Evolutionary conservation across 306 rosid genomes (phyloP).

Genomic region (Lathyrus oleraceus): DNA sequence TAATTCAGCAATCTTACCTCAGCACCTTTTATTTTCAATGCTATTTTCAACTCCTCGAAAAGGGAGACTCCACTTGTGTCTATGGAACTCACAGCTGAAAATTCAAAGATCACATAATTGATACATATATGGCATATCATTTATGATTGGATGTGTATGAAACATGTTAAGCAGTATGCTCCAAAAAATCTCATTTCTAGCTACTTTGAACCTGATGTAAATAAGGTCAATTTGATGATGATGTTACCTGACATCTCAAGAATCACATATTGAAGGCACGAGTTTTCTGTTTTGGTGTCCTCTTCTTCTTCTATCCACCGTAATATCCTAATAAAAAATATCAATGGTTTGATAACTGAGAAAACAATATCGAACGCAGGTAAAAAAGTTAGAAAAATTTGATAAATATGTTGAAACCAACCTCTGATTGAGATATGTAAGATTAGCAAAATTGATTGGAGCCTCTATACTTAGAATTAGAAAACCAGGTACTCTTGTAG

Average conservation of each 20-base stretch:
- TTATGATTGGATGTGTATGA: constrained; percentile 16
- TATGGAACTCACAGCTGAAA: constrained; percentile 79
- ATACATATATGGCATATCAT: not conserved
- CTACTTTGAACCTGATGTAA: too few species aligned
- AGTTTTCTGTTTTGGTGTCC: constrained; percentile 34
- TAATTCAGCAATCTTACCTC: constrained; percentile 50
- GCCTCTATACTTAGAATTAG: constrained; percentile 83
- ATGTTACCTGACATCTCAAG: constrained; percentile 77
- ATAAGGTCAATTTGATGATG: constrained; percentile 1
- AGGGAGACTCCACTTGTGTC: constrained; percentile 90
- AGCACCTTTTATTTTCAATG: constrained; percentile 54
- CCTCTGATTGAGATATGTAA: constrained; percentile 82
- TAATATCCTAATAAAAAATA: constrained; percentile 54
- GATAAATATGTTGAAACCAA: constrained; percentile 25
- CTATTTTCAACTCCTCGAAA: constrained; percentile 57
- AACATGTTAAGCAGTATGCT: not conserved
- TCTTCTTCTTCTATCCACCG: constrained; percentile 87
- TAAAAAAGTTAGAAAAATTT: not conserved
- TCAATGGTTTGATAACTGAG: not conserved
- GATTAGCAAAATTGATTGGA: constrained; percentile 87
- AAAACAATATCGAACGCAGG: not conserved
- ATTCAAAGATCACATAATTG: constrained; percentile 15
- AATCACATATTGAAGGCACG: constrained; percentile 55
- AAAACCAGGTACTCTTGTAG: constrained; percentile 66
- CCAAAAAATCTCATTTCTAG: too few species aligned